Conservation (phyloP, 495 filamentous ascomycete genomes). For the Daldinia childiae region DNA sequence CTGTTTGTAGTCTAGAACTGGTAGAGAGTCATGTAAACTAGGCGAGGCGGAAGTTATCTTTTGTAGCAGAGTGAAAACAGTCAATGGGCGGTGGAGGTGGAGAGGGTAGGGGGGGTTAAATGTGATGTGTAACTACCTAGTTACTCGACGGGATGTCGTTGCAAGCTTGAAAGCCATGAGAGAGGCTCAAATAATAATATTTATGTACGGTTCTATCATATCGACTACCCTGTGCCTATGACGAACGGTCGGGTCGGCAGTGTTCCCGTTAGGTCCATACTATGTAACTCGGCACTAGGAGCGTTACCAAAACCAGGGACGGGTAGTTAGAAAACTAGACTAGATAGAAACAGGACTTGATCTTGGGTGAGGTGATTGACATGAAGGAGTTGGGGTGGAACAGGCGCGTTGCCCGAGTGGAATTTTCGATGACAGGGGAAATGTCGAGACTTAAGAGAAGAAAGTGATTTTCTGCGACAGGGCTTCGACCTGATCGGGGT, state of each 20-base stretch:
- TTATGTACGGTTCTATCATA: slow-evolving; percentile 20
- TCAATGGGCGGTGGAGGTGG: slow-evolving; percentile 21
- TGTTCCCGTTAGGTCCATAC: slow-evolving; percentile 29
- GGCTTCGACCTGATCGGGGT: neutral
- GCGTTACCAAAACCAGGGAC: slow-evolving; percentile 27
- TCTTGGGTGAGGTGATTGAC: slow-evolving; percentile 41
- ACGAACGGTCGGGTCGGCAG: slow-evolving; percentile 29
- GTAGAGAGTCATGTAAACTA: slow-evolving; percentile 22
- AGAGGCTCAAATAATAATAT: slow-evolving; percentile 43
- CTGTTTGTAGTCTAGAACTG: slow-evolving; percentile 40
- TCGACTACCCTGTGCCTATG: slow-evolving; percentile 22
- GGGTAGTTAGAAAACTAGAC: slow-evolving; percentile 3
- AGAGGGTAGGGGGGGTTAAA: slow-evolving; percentile 21
- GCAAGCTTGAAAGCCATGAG: slow-evolving; percentile 7
- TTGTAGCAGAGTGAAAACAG: slow-evolving; percentile 30
- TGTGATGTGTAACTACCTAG: slow-evolving; percentile 42
- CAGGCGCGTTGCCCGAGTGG: slow-evolving; percentile 33
- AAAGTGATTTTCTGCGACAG: slow-evolving; percentile 28
- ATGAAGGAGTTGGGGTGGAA: slow-evolving; percentile 41
- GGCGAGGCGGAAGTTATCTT: slow-evolving; percentile 26
- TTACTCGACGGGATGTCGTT: slow-evolving; percentile 32
- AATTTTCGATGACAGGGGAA: slow-evolving; percentile 33
- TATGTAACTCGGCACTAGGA: slow-evolving; percentile 36
- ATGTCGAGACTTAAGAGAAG: slow-evolving; percentile 16
- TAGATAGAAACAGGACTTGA: slow-evolving; percentile 22